phyloP scores from a whole-genome alignment of 192 early-diverging fungal genomes.

The Spinellus fusiger region DNA sequence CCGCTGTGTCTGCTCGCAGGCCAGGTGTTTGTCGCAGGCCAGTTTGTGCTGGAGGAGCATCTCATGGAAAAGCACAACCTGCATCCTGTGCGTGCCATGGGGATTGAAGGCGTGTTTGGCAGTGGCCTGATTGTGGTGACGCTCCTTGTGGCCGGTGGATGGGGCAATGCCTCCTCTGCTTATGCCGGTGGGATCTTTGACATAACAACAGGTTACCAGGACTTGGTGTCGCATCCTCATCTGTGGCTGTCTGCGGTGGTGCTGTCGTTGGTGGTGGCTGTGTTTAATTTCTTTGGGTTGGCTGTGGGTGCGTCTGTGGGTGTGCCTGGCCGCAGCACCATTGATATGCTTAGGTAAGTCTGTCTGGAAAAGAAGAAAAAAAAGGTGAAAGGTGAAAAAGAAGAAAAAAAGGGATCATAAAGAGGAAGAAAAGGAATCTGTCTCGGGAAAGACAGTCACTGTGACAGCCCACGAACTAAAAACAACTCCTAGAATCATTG shows the following conservation, averaged over 20 bases:
- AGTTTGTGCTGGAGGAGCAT: constrained; percentile 24
- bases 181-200: not conserved
- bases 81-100: constrained; percentile 24
- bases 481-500: constrained; percentile 6
- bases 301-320: constrained; percentile 18
- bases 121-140: constrained; percentile 4
- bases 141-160: constrained; percentile 1
- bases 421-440: too few species aligned
- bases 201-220: constrained; percentile 2
- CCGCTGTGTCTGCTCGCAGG: constrained; percentile 10
- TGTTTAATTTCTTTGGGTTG: constrained; percentile 27
- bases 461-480: not conserved
- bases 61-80: constrained; percentile 21
- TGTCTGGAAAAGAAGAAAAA: too few species aligned
- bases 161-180: not conserved
- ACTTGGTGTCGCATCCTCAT: not conserved
- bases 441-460: too few species aligned
- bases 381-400: too few species aligned
- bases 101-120: constrained; percentile 25
- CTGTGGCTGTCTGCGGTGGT: constrained; percentile 19
- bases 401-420: not conserved
- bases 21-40: constrained; percentile 16
- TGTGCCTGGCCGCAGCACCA: constrained; percentile 12
- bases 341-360: constrained; percentile 23
- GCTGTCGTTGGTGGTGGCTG: constrained; percentile 16